Conservation (phyloP, 2,329 filamentous ascomycete genomes). For the Pyrenophora graminea region DNA sequence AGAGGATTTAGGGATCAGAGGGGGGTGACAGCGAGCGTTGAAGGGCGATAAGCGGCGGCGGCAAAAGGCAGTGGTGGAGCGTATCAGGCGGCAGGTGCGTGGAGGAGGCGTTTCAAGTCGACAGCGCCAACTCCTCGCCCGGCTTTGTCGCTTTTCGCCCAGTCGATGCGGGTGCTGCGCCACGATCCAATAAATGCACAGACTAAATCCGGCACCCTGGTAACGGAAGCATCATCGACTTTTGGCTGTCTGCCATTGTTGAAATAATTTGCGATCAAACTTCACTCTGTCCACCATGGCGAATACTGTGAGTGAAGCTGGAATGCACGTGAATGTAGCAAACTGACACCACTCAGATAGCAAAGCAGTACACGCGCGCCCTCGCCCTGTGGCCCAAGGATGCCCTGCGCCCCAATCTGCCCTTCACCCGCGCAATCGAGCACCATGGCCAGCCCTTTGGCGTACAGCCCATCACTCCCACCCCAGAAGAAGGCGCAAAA, state of each 20-base stretch:
- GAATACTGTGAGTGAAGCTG: slow-evolving; percentile 13
- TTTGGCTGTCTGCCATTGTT: not conserved
- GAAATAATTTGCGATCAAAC: too few species aligned
- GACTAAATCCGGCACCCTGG: slow-evolving; percentile 1
- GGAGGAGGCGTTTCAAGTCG: slow-evolving; percentile 15
- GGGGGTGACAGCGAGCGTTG: slow-evolving; percentile 6
- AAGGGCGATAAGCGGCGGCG: slow-evolving; percentile 8
- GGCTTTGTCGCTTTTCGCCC: slow-evolving; percentile 5
- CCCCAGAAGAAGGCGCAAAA: slow-evolving; percentile 16
- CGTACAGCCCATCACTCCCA: slow-evolving; percentile 31
- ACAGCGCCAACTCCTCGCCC: not conserved
- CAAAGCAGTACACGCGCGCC: slow-evolving; percentile 57
- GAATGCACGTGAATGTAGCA: not conserved
- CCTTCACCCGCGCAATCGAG: slow-evolving; percentile 52
- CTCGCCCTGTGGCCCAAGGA: slow-evolving; percentile 56
- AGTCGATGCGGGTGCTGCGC: slow-evolving; percentile 10
- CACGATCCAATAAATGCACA: slow-evolving; percentile 8
- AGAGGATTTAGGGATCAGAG: not conserved
- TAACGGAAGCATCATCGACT: slow-evolving; percentile 17
- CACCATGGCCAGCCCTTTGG: slow-evolving; percentile 43
- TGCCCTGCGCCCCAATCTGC: slow-evolving; percentile 53
- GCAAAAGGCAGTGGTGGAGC: slow-evolving; percentile 8
- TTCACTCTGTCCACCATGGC: slow-evolving; percentile 18
- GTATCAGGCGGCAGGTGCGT: slow-evolving; percentile 15
- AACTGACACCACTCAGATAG: slow-evolving; percentile 30